Percentiles rank a stretch among this genome's conserved stretches.
Conservation (phyloP, 1,284 basidiomycete genomes). For the Thelephora terrestris region DNA sequence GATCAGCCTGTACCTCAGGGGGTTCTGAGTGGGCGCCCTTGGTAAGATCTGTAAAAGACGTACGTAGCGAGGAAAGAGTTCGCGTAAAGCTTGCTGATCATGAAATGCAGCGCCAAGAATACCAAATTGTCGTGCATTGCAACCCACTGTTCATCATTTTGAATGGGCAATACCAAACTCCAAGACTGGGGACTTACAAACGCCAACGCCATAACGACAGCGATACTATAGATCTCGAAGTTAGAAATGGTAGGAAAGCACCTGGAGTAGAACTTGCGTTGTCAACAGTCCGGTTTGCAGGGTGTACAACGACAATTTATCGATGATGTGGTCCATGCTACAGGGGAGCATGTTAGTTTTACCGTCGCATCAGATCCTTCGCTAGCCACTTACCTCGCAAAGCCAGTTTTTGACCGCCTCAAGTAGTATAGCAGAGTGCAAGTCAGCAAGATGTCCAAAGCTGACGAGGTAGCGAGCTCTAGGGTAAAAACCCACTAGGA, state of each 20-base stretch:
- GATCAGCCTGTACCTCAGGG: conserved; percentile 17
- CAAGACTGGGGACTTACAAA: conserved; percentile 28
- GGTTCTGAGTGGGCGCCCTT: not conserved
- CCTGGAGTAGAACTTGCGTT: conserved; percentile 24
- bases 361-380: not conserved
- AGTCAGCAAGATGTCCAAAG: conserved; percentile 43
- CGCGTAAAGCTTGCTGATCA: conserved; percentile 37
- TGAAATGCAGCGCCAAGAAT: conserved; percentile 41
- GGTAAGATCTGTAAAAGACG: conserved; percentile 7
- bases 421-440: conserved; percentile 37
- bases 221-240: conserved; percentile 22
- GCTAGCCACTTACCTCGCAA: conserved; percentile 24
- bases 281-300: conserved; percentile 43
- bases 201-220: conserved; percentile 36
- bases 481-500: conserved; percentile 45
- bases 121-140: conserved; percentile 36
- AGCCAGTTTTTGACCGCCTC: conserved; percentile 28
- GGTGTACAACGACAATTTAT: conserved; percentile 39
- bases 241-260: not conserved
- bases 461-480: conserved; percentile 39
- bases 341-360: not conserved
- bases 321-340: conserved; percentile 37
- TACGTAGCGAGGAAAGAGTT: conserved; percentile 33
- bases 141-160: conserved; percentile 30
- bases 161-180: conserved; percentile 12